Base-by-base conservation (phyloP, 2,329 filamentous ascomycete species). In the Cryphonectria parasitica region DNA sequence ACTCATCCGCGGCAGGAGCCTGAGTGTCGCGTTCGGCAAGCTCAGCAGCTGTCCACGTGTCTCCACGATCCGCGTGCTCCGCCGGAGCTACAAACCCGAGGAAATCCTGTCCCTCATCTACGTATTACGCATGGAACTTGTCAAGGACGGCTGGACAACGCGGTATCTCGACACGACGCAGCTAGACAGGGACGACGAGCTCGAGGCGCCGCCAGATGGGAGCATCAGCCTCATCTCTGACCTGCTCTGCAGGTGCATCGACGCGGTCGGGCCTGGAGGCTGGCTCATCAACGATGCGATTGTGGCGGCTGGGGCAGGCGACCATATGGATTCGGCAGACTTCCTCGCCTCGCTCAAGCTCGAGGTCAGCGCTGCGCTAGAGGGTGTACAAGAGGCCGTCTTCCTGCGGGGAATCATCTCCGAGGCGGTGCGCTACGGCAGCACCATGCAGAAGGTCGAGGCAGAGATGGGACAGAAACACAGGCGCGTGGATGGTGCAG, bases 91-190 rank as follows among this genome's bases (percentile, higher is more conserved):
- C 71, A 85, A 87, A 64, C 89, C 88, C 2, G 86, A 91, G 73
- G 91, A 95, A 74, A 88, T 92, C 34, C 83, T 93, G 15, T 89
- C 90, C 49, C 85, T 95, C 67, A 90, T 95, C 75, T 88, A 91
- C 74, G 84, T 94, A 7, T 84, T 95, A 41, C 89, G 92, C 69
- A 85, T 91, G 73, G 91, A 95, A 80, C 85, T 95, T 62, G 88
- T 90, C 66, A 88, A 90, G 74, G 92, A 92, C 70, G 90, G 90
- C 43, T 95, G 92, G 92, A 93, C 91, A 0, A 88, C 89, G 25
- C 85, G 88, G 31, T 94, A 94, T 78, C 81, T 92, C 52, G 91
- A 92, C 75, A 80, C 82, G 15, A 85, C 86, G 22, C 79, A 83
- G 66, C 81, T 84, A 41, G 84, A 87, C 54, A 76, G 79, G 19